A percentile compares a stretch with the other conserved stretches of the same genome.
Conservation (phyloP, 1,284 basidiomycete genomes). For the Takashimella tepidaria region DNA sequence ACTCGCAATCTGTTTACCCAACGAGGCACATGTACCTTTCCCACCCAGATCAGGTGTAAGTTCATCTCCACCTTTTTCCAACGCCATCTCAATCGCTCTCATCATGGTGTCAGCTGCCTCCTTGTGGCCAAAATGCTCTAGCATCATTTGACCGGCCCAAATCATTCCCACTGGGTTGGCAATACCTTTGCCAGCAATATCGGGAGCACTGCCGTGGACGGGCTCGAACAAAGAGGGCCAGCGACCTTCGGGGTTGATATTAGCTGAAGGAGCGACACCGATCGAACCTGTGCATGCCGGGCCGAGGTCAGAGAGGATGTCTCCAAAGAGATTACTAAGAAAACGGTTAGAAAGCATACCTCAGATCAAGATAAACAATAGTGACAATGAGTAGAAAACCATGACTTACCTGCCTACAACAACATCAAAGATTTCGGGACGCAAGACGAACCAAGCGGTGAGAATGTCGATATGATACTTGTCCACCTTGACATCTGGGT, state of each 20-base stretch:
- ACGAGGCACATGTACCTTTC: constrained; percentile 48
- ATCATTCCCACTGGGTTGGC: constrained; percentile 52
- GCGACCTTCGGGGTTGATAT: constrained; percentile 53
- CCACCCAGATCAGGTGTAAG: constrained; percentile 89
- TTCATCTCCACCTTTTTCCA: constrained; percentile 33
- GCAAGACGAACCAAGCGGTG: constrained; percentile 52
- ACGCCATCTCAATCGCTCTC: constrained; percentile 52
- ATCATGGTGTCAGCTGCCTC: constrained; percentile 54
- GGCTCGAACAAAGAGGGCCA: constrained; percentile 52
- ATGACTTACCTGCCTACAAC: constrained; percentile 50
- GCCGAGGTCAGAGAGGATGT: constrained; percentile 78
- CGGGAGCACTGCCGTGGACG: constrained; percentile 92
- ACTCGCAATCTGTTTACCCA: constrained; percentile 20
- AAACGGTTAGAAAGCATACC: no score
- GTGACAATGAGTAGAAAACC: neutral
- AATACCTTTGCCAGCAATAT: constrained; percentile 77
- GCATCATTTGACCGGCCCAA: constrained; percentile 58
- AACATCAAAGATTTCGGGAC: constrained; percentile 55
- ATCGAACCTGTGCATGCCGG: constrained; percentile 58
- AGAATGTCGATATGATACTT: constrained; percentile 55
- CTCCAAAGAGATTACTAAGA: constrained; percentile 57
- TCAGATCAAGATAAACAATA: neutral
- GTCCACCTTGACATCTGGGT: constrained; percentile 54
- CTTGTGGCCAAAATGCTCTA: constrained; percentile 54
- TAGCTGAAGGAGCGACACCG: constrained; percentile 57